Base-by-base conservation (phyloP, 2,329 filamentous ascomycete species). In the Lachnellula subtilissima region DNA sequence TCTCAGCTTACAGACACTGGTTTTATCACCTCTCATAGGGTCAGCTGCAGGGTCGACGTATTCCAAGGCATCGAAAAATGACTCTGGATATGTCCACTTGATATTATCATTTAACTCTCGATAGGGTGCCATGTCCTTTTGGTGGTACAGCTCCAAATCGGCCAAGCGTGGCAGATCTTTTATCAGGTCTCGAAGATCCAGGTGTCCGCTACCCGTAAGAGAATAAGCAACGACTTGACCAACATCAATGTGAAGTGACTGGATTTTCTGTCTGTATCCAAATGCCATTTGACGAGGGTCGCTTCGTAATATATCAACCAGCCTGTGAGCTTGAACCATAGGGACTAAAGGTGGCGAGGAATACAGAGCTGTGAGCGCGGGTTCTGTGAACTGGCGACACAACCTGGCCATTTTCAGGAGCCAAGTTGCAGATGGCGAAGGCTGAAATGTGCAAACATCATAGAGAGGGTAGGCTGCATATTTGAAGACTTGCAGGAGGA, bases 331-430 rank as follows among this genome's bases (percentile, higher is more conserved):
- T 59, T 79, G 77, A 36, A 72, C 70, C 37, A 76, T 71, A 1
- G 78, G 76, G 56, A 80, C 77, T 46, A 94, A 74, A 1, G 85
- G 84, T 8, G 89, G 89, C 5, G 77, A 82, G 48, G 80, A 77
- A 69, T 94, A 94, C 5, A 95, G 76, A 1, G 83, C 86, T 5
- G 84, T 84, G 50, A 94, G 72, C 1, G 88, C 88, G 5, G 90
- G 87, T 64, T 91, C 89, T 0, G 81, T 74, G 55, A 92, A 90
- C 2, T 77, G 70, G 50, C 77, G 81, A 63, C 86, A 92, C 15
- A 84, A 73, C 2, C 78, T 76, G 37, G 87, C 83, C 46, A 81
- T 74, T n/a, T 77, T 75, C 9, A 87, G 71, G 6, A 95, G 79
- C 87, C 87, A 91, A 64, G 77, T 64, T 15, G 78, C 75, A 12